Conservation (phyloP, 805 yeast species). For the Yamadazyma scolyti region DNA sequence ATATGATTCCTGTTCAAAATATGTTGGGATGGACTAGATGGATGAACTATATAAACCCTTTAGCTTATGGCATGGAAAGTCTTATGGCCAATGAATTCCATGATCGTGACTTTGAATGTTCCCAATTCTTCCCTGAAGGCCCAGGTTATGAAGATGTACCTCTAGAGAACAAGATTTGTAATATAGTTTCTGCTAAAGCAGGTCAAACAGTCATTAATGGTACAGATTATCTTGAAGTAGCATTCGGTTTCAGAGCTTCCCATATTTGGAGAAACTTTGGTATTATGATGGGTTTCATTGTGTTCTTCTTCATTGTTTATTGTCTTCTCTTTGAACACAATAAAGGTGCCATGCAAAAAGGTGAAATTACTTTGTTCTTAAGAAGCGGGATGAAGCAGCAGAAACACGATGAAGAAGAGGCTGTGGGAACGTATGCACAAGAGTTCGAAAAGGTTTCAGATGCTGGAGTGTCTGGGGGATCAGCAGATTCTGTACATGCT, state of each 20-base stretch:
- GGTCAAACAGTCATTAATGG: slow-evolving; percentile 60
- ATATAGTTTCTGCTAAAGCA: slow-evolving; percentile 53
- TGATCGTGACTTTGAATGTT: slow-evolving; percentile 51
- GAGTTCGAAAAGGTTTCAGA: slow-evolving; percentile 21
- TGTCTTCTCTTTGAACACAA: slow-evolving; percentile 17
- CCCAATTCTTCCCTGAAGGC: slow-evolving; percentile 55
- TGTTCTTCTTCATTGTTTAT: slow-evolving; percentile 37
- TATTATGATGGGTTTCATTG: slow-evolving; percentile 49
- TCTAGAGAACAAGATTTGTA: slow-evolving; percentile 46
- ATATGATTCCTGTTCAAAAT: slow-evolving; percentile 43
- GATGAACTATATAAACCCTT: slow-evolving; percentile 41
- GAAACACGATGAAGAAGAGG: slow-evolving; percentile 17
- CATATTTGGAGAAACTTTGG: slow-evolving; percentile 85
- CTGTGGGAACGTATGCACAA: slow-evolving; percentile 27
- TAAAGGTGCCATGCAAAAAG: slow-evolving; percentile 42
- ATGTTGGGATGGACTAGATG: slow-evolving; percentile 66
- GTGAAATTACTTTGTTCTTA: slow-evolving; percentile 30
- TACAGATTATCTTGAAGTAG: slow-evolving; percentile 45
- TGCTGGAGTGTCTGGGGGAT: slow-evolving; percentile 18
- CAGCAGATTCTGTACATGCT: not conserved
- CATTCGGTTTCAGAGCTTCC: slow-evolving; percentile 48
- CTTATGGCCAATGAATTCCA: slow-evolving; percentile 65
- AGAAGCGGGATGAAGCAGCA: slow-evolving; percentile 26
- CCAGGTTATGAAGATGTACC: slow-evolving; percentile 42
- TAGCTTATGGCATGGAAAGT: slow-evolving; percentile 47